phyloP scores from a whole-genome alignment of 768 basidiomycete genomes.

The Macrolepiota albuminosa region DNA sequence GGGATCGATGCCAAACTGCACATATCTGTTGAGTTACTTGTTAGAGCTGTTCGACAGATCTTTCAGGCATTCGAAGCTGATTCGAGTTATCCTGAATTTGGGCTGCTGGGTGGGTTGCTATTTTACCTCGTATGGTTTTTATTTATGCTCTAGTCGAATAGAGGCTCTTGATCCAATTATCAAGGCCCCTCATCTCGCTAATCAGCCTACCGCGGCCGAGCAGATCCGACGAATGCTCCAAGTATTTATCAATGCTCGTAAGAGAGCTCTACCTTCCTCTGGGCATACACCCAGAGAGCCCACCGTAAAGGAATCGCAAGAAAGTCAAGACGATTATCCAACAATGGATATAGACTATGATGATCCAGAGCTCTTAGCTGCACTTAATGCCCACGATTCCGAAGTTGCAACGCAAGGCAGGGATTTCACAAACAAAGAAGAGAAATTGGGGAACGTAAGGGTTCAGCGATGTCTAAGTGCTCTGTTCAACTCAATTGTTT shows the following conservation, averaged over 20 bases:
- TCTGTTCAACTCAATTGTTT: not conserved
- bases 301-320: slow-evolving; percentile 41
- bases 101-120: slow-evolving; percentile 27
- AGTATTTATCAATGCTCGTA: slow-evolving; percentile 56
- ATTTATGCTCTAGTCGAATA: slow-evolving; percentile 18
- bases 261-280: slow-evolving; percentile 40
- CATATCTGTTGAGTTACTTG: slow-evolving; percentile 12
- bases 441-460: slow-evolving; percentile 29
- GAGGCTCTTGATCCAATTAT: slow-evolving; percentile 57
- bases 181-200: slow-evolving; percentile 30
- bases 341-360: slow-evolving; percentile 45
- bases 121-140: not conserved
- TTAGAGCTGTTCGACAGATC: slow-evolving; percentile 20
- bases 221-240: slow-evolving; percentile 57
- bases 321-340: slow-evolving; percentile 78
- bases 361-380: slow-evolving; percentile 55
- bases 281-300: slow-evolving; percentile 25
- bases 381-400: slow-evolving; percentile 38
- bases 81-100: slow-evolving; percentile 56
- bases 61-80: slow-evolving; percentile 4
- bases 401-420: slow-evolving; percentile 28
- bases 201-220: slow-evolving; percentile 36
- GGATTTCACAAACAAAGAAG: not conserved
- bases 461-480: not conserved
- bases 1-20: not conserved